Conservation (phyloP, 805 yeast species). For the Millerago galiae region DNA sequence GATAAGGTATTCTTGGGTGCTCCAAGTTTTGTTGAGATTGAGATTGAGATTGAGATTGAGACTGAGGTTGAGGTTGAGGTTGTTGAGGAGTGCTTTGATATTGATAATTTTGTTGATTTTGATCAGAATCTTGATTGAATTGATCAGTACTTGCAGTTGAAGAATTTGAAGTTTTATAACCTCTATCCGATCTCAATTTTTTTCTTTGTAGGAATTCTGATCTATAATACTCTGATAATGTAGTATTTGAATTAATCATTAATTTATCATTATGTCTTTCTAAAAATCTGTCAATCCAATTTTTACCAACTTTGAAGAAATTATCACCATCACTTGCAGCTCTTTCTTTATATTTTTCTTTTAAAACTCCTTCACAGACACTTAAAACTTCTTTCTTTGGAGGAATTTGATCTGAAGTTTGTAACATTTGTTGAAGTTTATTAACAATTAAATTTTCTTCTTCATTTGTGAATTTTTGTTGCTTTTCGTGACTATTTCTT, state of each 20-base stretch:
- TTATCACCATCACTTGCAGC: slow-evolving; percentile 11
- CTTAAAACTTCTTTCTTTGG: slow-evolving; percentile 21
- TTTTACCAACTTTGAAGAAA: slow-evolving; percentile 24
- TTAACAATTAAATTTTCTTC: slow-evolving; percentile 20
- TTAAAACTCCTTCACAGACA: slow-evolving; percentile 20
- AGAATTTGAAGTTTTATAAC: slow-evolving; percentile 11
- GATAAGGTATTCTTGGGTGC: slow-evolving; percentile 7
- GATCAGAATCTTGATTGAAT: slow-evolving; percentile 1
- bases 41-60: background rate
- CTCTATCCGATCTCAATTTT: slow-evolving; percentile 19
- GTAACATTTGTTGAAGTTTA: slow-evolving; percentile 17
- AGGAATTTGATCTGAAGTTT: slow-evolving; percentile 19
- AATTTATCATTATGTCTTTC: slow-evolving; percentile 24
- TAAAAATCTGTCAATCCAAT: slow-evolving; percentile 25
- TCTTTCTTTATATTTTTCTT: slow-evolving; percentile 17
- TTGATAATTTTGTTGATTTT: slow-evolving; percentile 5
- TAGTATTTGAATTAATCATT: slow-evolving; percentile 17
- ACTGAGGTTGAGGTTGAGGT: background rate
- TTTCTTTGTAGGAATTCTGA: slow-evolving; percentile 23
- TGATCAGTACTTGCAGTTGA: slow-evolving; percentile 14
- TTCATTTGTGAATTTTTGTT: slow-evolving; percentile 24
- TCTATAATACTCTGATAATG: slow-evolving; percentile 23
- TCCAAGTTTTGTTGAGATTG: background rate
- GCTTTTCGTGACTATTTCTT: slow-evolving; percentile 24
- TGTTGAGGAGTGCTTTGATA: background rate